Conservation (phyloP, 345 rosid species). For the Pistacia vera region DNA sequence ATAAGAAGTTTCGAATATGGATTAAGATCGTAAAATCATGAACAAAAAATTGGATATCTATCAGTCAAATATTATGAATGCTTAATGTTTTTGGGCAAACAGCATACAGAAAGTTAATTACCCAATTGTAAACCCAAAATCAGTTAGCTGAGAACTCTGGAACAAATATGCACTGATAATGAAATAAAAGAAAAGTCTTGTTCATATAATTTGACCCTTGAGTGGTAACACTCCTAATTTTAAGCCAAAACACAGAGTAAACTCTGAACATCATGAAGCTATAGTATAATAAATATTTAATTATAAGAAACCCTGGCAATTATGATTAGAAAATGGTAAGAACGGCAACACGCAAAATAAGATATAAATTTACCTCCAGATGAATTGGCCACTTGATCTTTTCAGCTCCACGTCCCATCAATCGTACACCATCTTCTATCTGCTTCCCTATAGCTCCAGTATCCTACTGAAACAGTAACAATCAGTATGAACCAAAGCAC, state of each 20-base stretch:
- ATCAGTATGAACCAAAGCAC: slow-evolving; percentile 19
- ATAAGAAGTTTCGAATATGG: not conserved
- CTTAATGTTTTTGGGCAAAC: not conserved
- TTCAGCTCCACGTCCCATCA: slow-evolving; percentile 94
- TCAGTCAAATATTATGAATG: not conserved
- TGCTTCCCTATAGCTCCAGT: slow-evolving; percentile 85
- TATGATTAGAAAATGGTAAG: not conserved
- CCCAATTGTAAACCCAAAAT: not conserved
- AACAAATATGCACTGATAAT: not conserved
- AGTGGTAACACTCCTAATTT: not conserved
- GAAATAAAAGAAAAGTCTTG: not conserved
- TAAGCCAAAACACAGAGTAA: not conserved
- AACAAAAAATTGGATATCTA: not conserved
- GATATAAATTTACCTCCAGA: slow-evolving; percentile 65
- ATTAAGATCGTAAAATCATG: not conserved
- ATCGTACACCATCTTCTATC: slow-evolving; percentile 90
- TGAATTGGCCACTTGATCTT: slow-evolving; percentile 95
- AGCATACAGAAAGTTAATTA: not conserved
- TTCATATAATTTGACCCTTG: not conserved
- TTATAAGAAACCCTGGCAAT: not conserved
- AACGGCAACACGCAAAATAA: not conserved
- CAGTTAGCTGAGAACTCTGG: not conserved
- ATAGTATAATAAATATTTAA: too few relatives aligned
- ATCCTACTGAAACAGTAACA: slow-evolving; percentile 44
- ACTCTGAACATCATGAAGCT: too few relatives aligned